Conservation (phyloP, 2,329 filamentous ascomycete species). For the Fonsecaea nubica region DNA sequence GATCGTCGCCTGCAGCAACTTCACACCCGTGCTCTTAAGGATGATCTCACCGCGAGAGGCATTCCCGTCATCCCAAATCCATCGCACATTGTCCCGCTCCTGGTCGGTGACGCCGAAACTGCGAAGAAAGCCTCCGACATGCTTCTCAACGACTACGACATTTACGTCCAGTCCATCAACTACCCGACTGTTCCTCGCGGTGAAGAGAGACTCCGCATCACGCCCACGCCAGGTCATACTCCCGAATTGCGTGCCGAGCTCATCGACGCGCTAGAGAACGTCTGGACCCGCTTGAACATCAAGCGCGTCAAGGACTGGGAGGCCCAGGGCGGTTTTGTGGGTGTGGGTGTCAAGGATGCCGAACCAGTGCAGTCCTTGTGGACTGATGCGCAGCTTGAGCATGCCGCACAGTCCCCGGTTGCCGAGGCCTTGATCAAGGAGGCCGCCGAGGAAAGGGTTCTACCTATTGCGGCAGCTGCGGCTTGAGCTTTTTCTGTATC, state of each 20-base stretch:
- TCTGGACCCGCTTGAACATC: conserved; percentile 87
- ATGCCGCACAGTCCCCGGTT: conserved; percentile 25
- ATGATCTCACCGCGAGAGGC: conserved; percentile 75
- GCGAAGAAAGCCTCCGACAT: conserved; percentile 92
- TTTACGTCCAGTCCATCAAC: conserved; percentile 99
- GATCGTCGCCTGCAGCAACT: conserved; percentile 93
- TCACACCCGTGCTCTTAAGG: conserved; percentile 93
- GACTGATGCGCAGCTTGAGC: conserved; percentile 79
- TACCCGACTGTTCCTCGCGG: conserved; percentile 97
- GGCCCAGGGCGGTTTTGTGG: conserved; percentile 88
- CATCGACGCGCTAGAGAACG: conserved; percentile 79
- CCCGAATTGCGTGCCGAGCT: conserved; percentile 86
- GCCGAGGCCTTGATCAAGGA: conserved; percentile 28
- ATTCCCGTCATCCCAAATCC: conserved; percentile 98
- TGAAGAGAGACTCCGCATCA: conserved; percentile 96
- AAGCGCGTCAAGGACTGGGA: conserved; percentile 95
- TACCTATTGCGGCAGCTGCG: conserved; percentile 38
- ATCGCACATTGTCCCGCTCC: conserved; percentile 90
- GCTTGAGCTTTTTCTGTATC: conserved; percentile 32
- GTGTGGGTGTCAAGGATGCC: conserved; percentile 77
- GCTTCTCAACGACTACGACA: conserved; percentile 85
- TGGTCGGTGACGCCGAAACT: conserved; percentile 91
- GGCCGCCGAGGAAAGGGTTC: conserved; percentile 22
- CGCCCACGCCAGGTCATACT: conserved; percentile 89
- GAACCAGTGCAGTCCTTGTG: conserved; percentile 76